These are phyloP conservation scores for Syncephalastrum sp. DNA, from an alignment of 371 early-diverging fungal species.

Conservation along the genomic window DNA sequence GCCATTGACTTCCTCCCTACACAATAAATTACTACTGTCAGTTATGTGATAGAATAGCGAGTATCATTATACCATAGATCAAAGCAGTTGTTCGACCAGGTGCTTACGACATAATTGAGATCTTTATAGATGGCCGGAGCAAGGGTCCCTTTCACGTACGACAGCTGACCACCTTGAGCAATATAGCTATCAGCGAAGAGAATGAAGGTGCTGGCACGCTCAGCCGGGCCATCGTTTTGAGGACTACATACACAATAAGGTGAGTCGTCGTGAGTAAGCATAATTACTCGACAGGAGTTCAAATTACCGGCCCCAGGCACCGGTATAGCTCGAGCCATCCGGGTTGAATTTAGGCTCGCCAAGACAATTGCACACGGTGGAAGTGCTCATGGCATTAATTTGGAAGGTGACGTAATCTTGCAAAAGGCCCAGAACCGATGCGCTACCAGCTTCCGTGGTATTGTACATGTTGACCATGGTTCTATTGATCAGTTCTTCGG, in stretches of 20 bases:
- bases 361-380: constrained; percentile 44
- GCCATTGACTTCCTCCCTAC: constrained; percentile 65
- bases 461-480: constrained; percentile 16
- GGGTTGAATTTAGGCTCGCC: constrained; percentile 70
- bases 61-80: constrained; percentile 45
- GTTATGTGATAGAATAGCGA: neutral
- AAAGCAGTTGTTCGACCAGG: constrained; percentile 44
- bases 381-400: constrained; percentile 19
- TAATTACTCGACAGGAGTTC: too few species aligned
- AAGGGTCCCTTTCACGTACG: constrained; percentile 8
- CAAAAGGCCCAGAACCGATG: constrained; percentile 11
- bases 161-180: constrained; percentile 12
- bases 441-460: constrained; percentile 6
- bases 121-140: constrained; percentile 36
- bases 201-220: constrained; percentile 60
- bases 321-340: constrained; percentile 16
- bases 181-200: constrained; percentile 31
- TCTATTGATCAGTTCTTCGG: constrained; percentile 17
- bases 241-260: constrained; percentile 26
- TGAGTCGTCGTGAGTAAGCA: too few species aligned
- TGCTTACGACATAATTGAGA: constrained; percentile 60
- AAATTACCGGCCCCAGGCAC: constrained; percentile 12
- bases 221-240: constrained; percentile 86
- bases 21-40: neutral
- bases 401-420: constrained; percentile 40